Evolutionary conservation across 2,329 filamentous ascomycete species (phyloP), one percentile per base, ranked within the genome.

Genomic region (Trichoderma sp.): DNA sequence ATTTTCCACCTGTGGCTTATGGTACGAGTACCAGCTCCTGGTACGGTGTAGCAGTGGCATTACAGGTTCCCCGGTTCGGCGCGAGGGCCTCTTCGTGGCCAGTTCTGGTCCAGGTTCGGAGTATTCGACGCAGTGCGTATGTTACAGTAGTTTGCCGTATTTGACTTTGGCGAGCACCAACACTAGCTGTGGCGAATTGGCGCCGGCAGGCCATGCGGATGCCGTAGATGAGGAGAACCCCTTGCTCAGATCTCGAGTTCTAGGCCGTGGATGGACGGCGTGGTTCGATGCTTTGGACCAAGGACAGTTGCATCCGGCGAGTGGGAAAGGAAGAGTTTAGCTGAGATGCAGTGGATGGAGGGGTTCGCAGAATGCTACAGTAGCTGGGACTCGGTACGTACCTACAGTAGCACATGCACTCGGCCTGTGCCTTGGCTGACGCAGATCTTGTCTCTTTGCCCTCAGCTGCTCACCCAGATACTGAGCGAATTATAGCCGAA

Each of bases 271-370:
- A 14, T 5, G 24, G 31, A 52, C 3, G 29, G 14, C 5, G 24
- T 56, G 61, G 49, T 31, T 37, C 21, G 64, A 67, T 19, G 64
- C 4, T 67, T 67, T 49, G 55, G 55, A 29, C 40, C 7, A 16
- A 14, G 13, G 13, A 56, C 31, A 27, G 27, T 27, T 40, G 64
- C 64, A 31, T 59, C 40, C 64, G 64, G 62, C 53, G 49, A 10
- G n/a, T 35, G 13, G 49, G 29, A 66, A 52, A 35, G 29, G 33
- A 24, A 47, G n/a, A 29, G 29, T 27, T 37, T 37, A 52, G 55
- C 53, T 59, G 62, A 57, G 35, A 47, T 24, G 33, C 33, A 35
- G 33, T 6, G 53, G 52, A 57, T 53, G 43, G n/a, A 24, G 62
- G 62, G 55, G 62, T 56, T 40, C 29, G 60, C 60, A 53, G 33